phyloP scores from a whole-genome alignment of 805 yeast genomes.

The Starmerella kuoi region DNA sequence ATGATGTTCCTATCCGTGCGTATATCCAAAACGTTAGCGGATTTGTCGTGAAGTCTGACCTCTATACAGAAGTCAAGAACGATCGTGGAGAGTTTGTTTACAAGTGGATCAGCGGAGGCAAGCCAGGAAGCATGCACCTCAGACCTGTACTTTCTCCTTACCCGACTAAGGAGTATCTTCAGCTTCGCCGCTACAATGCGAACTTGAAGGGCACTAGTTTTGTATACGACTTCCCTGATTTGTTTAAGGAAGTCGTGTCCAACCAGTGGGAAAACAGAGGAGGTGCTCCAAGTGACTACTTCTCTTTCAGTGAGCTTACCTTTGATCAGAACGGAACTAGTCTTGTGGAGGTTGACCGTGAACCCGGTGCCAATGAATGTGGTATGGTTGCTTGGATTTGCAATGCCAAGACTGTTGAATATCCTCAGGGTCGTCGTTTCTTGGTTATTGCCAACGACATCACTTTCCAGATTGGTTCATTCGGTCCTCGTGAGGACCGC shows the following conservation, averaged over 20 bases:
- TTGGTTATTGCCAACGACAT: conserved; percentile 92
- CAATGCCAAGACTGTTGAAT: conserved; percentile 88
- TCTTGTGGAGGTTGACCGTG: conserved; percentile 81
- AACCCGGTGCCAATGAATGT: conserved; percentile 87
- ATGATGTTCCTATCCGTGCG: conserved; percentile 94
- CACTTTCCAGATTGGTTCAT: conserved; percentile 95
- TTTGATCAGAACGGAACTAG: conserved; percentile 64
- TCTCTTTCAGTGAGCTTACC: conserved; percentile 71
- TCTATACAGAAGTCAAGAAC: conserved; percentile 89
- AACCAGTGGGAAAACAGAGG: conserved; percentile 66
- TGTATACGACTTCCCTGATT: conserved; percentile 97
- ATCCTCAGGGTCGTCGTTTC: conserved; percentile 90
- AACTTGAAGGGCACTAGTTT: conserved; percentile 97
- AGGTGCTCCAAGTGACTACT: conserved; percentile 55
- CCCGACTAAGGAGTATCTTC: conserved; percentile 94
- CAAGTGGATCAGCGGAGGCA: conserved; percentile 64
- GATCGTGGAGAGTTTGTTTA: conserved; percentile 92
- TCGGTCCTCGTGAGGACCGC: conserved; percentile 90
- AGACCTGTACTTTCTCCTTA: conserved; percentile 92
- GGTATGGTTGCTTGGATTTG: conserved; percentile 98
- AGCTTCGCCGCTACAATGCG: conserved; percentile 97
- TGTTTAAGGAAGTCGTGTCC: conserved; percentile 83
- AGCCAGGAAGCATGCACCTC: conserved; percentile 95
- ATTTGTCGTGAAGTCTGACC: conserved; percentile 88
- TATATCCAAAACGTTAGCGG: conserved; percentile 94